These are phyloP conservation scores for Sporisorium scitamineum DNA, from an alignment of 1,284 basidiomycete species.

Conservation along the genomic window DNA sequence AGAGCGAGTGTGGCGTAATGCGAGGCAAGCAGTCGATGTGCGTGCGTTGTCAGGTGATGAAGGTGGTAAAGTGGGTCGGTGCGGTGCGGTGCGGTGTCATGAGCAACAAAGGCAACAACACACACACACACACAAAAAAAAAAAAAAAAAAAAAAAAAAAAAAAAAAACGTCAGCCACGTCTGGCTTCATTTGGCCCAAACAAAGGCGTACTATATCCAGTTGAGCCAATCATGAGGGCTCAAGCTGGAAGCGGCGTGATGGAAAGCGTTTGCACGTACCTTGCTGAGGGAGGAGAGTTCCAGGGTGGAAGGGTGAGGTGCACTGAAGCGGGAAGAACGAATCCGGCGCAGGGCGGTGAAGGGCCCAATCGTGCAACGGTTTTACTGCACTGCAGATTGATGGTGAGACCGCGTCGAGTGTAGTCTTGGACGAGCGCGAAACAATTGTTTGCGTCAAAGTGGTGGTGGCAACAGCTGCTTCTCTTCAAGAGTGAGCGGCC, in stretches of 20 bases:
- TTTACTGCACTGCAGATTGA: slow-evolving; percentile 5
- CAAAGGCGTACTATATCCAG: too few species aligned
- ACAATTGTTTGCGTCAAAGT: not conserved
- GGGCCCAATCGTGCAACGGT: not conserved
- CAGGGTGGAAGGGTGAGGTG: not conserved
- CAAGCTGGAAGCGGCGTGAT: not conserved
- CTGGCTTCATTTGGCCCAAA: slow-evolving; percentile 12
- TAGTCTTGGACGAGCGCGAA: not conserved
- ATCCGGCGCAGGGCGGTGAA: not conserved
- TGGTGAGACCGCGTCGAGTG: not conserved
- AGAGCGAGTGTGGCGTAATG: not conserved
- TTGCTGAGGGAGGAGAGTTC: not conserved
- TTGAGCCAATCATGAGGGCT: too few species aligned
- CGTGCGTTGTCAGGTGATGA: not conserved
- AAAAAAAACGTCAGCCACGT: slow-evolving; percentile 21
- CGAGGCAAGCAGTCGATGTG: not conserved
- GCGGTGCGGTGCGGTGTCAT: not conserved
- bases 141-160: too few species aligned
- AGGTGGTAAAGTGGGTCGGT: not conserved
- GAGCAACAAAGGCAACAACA: not conserved
- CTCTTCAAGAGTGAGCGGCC: slow-evolving; percentile 18
- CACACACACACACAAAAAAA: too few species aligned
- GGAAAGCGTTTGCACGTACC: slow-evolving; percentile 16
- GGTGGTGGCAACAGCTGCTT: not conserved
- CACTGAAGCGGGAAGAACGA: not conserved